Evolutionary conservation across 106 monocot genomes (phyloP), one percentile per base, ranked within the genome.

Genomic region (Dendrobium huoshanense): DNA sequence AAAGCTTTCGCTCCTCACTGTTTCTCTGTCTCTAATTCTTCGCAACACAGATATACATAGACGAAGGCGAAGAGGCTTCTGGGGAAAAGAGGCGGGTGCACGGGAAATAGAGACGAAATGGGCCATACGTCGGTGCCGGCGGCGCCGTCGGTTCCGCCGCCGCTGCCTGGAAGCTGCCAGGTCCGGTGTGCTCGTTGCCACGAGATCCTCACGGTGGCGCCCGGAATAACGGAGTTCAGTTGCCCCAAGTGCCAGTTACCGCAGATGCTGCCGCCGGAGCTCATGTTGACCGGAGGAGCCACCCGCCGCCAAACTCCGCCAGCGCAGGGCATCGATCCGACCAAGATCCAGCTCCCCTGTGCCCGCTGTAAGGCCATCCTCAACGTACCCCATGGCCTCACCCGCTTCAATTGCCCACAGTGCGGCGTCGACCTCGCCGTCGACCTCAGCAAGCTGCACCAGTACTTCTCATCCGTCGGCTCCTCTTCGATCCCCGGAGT

Each of bases 281-380:
- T 97, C 33, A 82, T 85, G 77, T 49, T 85, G 41, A 29, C 49
- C 72, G 79, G 41, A 15, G 51, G 49, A 22, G 25, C 48, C 6
- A 22, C 75, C 2, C 58, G 47, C 59, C 37, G 49, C 4, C 56
- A 81, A 1, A 83, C 85, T 15, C 85, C 84, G 13, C 79, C 74
- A 44, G 90, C 96, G 2, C 92, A 93, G 84, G 99, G 99, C 55
- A 90, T 99, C 72, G 99, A 99, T 86, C 99, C 95, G 67, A 90
- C 93, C 33, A 99, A 99, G 87, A 89, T 99, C 89, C 99, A 99
- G 87, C 89, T 99, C n/a, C 99, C 99, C 33, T 99, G 99, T 81
- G 94, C 95, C 55, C 78, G 88, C 7, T 99, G 99, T 90, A 92
- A 90, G 85, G 95, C 95, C 40, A 86, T 99, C 5, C 95, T 99